Evolutionary conservation across 208 protist genomes (phyloP).

Genomic region (Leishmania martiniquensis): DNA sequence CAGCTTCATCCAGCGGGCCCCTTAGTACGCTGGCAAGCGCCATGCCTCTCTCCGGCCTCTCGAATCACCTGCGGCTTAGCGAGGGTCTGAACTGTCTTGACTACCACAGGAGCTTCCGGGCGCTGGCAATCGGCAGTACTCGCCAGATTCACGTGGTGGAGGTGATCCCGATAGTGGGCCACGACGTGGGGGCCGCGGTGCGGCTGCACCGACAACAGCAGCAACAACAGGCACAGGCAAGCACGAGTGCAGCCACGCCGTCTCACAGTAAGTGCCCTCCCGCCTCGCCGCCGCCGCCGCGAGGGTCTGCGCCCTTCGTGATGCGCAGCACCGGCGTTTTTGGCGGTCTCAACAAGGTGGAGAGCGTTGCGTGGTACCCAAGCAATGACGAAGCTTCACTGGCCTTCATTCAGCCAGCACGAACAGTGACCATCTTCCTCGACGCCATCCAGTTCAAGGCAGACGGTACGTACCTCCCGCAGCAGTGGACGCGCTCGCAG

Average conservation of each 20-base stretch:
- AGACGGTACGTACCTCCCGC: conserved; percentile 56
- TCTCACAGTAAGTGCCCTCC: conserved; percentile 3
- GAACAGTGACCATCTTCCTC: conserved; percentile 76
- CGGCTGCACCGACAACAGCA: conserved; percentile 15
- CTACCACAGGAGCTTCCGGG: conserved; percentile 67
- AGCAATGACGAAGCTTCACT: conserved; percentile 65
- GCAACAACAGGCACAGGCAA: conserved; percentile 11
- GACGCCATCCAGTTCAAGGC: conserved; percentile 70
- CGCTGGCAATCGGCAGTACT: conserved; percentile 73
- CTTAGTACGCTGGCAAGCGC: conserved; percentile 18
- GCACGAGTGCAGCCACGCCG: not conserved
- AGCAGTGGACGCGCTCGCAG: conserved; percentile 72
- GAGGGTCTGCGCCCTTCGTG: conserved; percentile 33
- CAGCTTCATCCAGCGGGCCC: not conserved
- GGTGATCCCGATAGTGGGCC: conserved; percentile 49
- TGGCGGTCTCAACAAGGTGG: conserved; percentile 71
- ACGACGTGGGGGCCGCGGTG: conserved; percentile 32
- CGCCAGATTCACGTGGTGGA: conserved; percentile 75
- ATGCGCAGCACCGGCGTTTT: conserved; percentile 63
- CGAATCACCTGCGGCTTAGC: conserved; percentile 46
- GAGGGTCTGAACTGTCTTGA: conserved; percentile 67
- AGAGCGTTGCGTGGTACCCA: conserved; percentile 78
- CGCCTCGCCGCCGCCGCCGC: not conserved
- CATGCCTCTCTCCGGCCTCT: conserved; percentile 22
- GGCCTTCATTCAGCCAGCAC: conserved; percentile 74